Evolutionary conservation across 2,329 filamentous ascomycete genomes (phyloP).

Genomic region (Zarea fungicola): DNA sequence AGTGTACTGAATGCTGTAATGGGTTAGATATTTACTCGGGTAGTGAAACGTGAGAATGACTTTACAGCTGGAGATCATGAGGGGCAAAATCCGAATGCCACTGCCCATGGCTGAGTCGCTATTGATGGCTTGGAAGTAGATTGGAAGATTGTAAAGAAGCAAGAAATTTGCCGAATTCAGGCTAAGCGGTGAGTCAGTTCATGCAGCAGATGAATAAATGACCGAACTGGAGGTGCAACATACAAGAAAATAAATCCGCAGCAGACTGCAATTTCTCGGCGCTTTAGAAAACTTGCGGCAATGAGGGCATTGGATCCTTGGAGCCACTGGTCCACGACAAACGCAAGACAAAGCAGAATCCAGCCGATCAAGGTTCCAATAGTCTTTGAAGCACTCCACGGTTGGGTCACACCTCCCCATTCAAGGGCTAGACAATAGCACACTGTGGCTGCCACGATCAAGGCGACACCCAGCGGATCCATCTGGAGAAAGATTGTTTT

Average conservation of each 20-base stretch:
- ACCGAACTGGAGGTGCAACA: neutral
- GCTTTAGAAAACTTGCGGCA: no score
- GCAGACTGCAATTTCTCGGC: no score
- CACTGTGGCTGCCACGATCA: conserved; percentile 34
- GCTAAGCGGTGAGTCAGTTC: neutral
- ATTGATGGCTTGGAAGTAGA: conserved; percentile 31
- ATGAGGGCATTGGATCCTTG: no score
- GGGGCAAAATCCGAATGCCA: conserved; percentile 33
- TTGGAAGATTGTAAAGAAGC: conserved; percentile 28
- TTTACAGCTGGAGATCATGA: conserved; percentile 19
- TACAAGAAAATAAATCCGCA: neutral
- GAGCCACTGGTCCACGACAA: conserved; percentile 17
- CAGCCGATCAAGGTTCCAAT: conserved; percentile 31
- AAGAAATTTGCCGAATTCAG: conserved; percentile 3
- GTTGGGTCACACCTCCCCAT: conserved; percentile 33
- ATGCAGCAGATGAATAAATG: neutral
- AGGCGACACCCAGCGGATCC: conserved; percentile 21
- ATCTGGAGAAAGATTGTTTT: conserved; percentile 33
- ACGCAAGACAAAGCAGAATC: conserved; percentile 21
- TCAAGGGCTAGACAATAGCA: conserved; percentile 35
- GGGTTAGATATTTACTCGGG: neutral
- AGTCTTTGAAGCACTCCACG: conserved; percentile 30
- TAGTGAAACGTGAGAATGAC: no score
- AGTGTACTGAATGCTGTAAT: neutral
- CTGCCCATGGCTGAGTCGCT: conserved; percentile 26